Evolutionary conservation across 257 asterid genomes (phyloP).

Genomic region (Agastache rugosa): DNA sequence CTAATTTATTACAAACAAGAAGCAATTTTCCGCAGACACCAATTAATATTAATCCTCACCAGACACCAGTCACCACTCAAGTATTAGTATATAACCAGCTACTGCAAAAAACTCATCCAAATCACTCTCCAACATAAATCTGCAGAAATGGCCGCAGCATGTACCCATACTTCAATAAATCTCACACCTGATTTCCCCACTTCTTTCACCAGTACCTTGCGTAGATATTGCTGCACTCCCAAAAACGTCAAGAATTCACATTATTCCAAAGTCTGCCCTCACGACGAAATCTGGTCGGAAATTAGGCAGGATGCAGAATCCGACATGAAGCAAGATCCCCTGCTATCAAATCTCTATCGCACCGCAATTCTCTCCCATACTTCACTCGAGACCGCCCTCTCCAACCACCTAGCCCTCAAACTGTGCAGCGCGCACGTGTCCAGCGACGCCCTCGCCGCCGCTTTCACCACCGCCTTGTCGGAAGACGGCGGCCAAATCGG

Average conservation of each 20-base stretch:
- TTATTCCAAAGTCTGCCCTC: conserved; percentile 30
- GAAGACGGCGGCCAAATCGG: conserved; percentile 35
- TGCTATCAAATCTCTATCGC: conserved; percentile 39
- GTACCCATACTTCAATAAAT: conserved; percentile 26
- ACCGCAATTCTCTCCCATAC: conserved; percentile 40
- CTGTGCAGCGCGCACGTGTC: conserved; percentile 36
- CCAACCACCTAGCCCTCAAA: conserved; percentile 45
- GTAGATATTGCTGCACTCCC: conserved; percentile 23
- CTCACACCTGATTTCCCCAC: not conserved
- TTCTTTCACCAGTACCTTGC: conserved; percentile 2
- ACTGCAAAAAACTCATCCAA: not conserved
- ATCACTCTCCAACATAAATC: not conserved
- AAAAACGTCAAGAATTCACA: not conserved
- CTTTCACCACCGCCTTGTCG: conserved; percentile 34
- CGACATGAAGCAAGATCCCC: conserved; percentile 42
- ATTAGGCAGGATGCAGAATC: conserved; percentile 41
- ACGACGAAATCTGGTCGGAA: conserved; percentile 46
- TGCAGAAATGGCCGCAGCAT: conserved; percentile 42
- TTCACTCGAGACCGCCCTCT: conserved; percentile 46
- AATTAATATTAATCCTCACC: not conserved
- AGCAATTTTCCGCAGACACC: conserved; percentile 9
- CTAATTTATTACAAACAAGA: too few relatives aligned
- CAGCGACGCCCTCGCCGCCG: conserved; percentile 38
- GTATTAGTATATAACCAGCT: conserved; percentile 37
- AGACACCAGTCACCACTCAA: too few relatives aligned